Evolutionary conservation across 2,329 filamentous ascomycete genomes (phyloP), one percentile per base, ranked within the genome.

Genomic region (Talaromyces sp.): DNA sequence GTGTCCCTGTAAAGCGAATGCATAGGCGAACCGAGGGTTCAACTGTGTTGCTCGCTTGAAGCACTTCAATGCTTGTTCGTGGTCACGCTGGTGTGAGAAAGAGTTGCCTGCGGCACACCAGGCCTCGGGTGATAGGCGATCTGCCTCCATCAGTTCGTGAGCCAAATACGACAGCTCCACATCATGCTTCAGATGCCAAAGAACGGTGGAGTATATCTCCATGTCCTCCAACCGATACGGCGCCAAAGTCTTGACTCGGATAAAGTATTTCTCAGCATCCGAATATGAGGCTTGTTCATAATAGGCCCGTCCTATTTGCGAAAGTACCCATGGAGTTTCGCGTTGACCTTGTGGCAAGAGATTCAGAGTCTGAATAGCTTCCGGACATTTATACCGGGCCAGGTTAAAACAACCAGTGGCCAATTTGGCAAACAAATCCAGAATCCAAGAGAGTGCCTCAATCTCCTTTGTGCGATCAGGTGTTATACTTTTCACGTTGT

Each of bases 61-160:
- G 74, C 94, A 97, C 65, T 89, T 88, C 55, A 99, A 81, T 12
- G 95, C 94, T 75, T 96, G 91, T 69, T 99, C 94, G 65, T 97
- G 93, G 69, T 99, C 93, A 61, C 91, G 86, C 62, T 92, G 88
- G 29, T 97, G 82, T 0, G 94, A 97, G 81, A 93, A 97, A 0
- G 92, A 92, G 70, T 99, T 99, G 7, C 94, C 94, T 60, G 97
- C 79, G 0, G 92, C 91, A 70, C 92, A 97, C 95, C 94, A 99
- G 3, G 94, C 92, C 74, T 99, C 89, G 1, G 94, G 93, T 0
- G 92, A 93, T 65, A 94, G 82, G 78, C 92, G 94, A 62, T 92
- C 90, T 17, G 89, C 81, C 65, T 97, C 93, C 56, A 96, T 84
- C 46, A 97, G 81, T 68, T 95, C 91, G 69, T 97, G 93, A 0